Base-by-base conservation (phyloP, 2,329 filamentous ascomycete species). In the Trichoderma citrinoviride region DNA sequence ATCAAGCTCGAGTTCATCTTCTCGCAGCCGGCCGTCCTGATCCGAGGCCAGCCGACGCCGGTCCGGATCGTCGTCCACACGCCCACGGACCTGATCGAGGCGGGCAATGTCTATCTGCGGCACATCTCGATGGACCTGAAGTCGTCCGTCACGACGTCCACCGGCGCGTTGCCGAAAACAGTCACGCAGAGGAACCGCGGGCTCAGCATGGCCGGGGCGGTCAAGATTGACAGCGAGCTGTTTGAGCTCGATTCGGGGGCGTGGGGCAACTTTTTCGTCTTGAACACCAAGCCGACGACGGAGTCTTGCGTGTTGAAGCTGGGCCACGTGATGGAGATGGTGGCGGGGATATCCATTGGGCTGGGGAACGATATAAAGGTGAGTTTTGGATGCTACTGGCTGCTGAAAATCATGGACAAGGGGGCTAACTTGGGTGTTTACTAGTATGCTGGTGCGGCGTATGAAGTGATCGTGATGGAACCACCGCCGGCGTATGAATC, bases 201-300 rank as follows among this genome's bases (percentile, higher is more conserved):
- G 10, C 46, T 50, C 50, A 55, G 50, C 60, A 63, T 63, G 60
- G 49, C 49, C 15, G 60, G 60, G 8, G 60, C 50, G 1, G 50
- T 63, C 10, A 54, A 47, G 29, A 47, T 63, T 47, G 50, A 55
- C 14, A 63, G 41, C 23, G 60, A 63, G 50, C 40, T 54, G 15
- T 63, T 63, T 21, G 60, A 47, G 21, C 27, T 63, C 3, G 50
- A 63, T 19, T 55, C 60, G 21, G 60, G 60, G n/a, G 60, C 50
- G 4, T 63, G 60, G 60, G 60, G 60, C 2, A 63, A 63, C 29
- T 63, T 63, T 25, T 54, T 63, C 12, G 43, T 63, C 40, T n/a
- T 63, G 19, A 55, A 63, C n/a, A 19, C 60, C 41, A 54, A 55
- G 60, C 60, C 60, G 27, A 63, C 61, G 17, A 63, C 50, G 14